Evolutionary conservation across 2,329 filamentous ascomycete species (phyloP).

Genomic region (Xylaria sp.): DNA sequence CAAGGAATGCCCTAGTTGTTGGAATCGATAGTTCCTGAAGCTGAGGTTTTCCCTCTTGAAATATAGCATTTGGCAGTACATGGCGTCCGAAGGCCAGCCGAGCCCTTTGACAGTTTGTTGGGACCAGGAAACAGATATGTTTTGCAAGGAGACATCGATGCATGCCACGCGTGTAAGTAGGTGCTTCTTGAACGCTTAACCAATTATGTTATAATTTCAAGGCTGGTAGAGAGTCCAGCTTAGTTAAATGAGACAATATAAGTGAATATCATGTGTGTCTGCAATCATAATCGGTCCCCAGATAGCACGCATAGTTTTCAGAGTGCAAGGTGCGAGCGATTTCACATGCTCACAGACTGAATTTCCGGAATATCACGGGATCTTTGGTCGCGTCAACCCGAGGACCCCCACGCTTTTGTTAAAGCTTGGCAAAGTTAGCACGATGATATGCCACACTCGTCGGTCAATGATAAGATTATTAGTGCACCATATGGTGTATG

Average conservation of each 20-base stretch:
- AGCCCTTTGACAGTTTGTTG: too few relatives aligned
- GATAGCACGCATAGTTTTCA: not conserved
- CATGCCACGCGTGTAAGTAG: not conserved
- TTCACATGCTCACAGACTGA: conserved; percentile 14
- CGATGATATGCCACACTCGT: conserved; percentile 19
- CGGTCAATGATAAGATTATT: conserved; percentile 33
- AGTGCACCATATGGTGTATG: conserved; percentile 18
- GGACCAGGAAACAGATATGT: not conserved
- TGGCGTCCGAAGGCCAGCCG: too few relatives aligned
- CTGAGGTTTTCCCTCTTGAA: not conserved
- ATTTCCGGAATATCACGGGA: conserved; percentile 29
- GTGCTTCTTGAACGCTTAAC: not conserved
- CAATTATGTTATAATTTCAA: not conserved
- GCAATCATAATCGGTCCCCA: not conserved
- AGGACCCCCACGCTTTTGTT: conserved; percentile 32
- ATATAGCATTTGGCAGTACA: not conserved
- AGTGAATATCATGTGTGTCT: not conserved
- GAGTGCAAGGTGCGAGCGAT: conserved; percentile 6
- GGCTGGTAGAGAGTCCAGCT: not conserved
- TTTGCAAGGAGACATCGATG: not conserved
- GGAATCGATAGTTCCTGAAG: not conserved
- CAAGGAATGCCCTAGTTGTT: not conserved
- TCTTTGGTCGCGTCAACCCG: conserved; percentile 10
- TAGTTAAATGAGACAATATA: not conserved
- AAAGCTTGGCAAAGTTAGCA: conserved; percentile 28